Base-by-base conservation (phyloP, 2,329 filamentous ascomycete genomes). In the Penicillium sp. region DNA sequence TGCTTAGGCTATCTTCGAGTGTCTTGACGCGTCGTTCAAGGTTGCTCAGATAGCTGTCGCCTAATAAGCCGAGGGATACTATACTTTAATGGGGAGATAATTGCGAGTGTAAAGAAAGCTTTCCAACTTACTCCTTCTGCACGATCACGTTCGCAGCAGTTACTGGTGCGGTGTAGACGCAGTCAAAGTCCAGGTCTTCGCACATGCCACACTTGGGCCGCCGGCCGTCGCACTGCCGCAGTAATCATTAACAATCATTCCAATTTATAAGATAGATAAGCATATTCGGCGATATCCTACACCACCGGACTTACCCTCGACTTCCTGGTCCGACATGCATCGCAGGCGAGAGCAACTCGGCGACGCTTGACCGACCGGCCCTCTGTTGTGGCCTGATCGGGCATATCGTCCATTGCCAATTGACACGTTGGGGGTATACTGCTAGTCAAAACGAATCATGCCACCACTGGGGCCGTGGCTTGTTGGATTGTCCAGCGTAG, bases 171-270 rank as follows among this genome's bases (percentile, higher is more conserved):
- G 74, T 72, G 68, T 83, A 83, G 35, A 75, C 67, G 65, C 81
- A 83, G 9, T 81, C 79, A 58, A 79, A 79, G 7, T 75, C 77
- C 31, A 81, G 70, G 38, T 78, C 75, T 17, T 62, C 66, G 59
- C 81, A 83, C 26, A 75, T 70, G n/a, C 75, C 76, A 63, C 81
- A 83, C 48, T 74, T 75, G 13, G 81, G 81, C 21, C 77, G 73
- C 11, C 64, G 65, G 11, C 80, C 80, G 70, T 83, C 79, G 58
- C 81, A 83, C 72, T 81, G 29, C 3, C 19, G 23, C 1, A 21
- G 26, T 17, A 4, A 35, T 45, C n/a, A 7, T 26, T 26, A 26
- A 26, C 2, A 26, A 26, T 3, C 26, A 26, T 26, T 26, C 5
- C 26, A 6, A 26, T 5, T 26, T 26, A 26, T 26, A 26, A 26